Evolutionary conservation across 352 stramenopile species (phyloP), one percentile per base, ranked within the genome.

Genomic region (Pythium aristosporum): DNA sequence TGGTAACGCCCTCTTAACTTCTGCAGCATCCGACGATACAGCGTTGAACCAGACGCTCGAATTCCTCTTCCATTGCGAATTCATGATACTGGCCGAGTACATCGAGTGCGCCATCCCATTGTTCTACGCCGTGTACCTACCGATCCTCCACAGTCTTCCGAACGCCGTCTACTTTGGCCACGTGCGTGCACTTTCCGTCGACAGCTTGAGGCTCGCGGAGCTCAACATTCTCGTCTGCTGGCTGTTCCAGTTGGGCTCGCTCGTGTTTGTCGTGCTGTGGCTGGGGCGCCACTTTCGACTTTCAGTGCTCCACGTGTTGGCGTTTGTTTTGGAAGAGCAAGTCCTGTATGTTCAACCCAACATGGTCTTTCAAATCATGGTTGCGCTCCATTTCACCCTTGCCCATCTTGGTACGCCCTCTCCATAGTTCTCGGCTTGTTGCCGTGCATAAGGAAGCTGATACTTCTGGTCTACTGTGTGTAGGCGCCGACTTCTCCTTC

Each of bases 101-200:
- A 63, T 75, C 21, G 65, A 74, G 57, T 58, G 53, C 13, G 48
- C 61, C 3, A 61, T 76, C 42, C 69, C 69, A 5, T 8, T 73
- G 9, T 21, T 76, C 7, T 79, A 76, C 49, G 60, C 37, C 3
- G 25, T 63, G 11, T 76, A 73, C 52, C 50, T 75, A 5, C 21
- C 66, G 4, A 46, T 76, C 42, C 37, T 81, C 0, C 54, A 57
- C n/a, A 10, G 65, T 10, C 56, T 81, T 5, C 68, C 62, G 20
- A 77, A 77, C 57, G 68, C 43, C 5, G 37, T 53, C 16, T 81
- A 78, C 60, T 81, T 68, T 57, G 30, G n/a, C 9, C 23, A 61
- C 30, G 10, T 63, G 41, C 16, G 30, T 0, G 20, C 32, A 3
- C 37, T 57, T 1, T 6, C 51, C 3, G 13, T 39, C 13, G 20